Conservation (phyloP, 768 basidiomycete genomes). For the Dioszegia crocea region DNA sequence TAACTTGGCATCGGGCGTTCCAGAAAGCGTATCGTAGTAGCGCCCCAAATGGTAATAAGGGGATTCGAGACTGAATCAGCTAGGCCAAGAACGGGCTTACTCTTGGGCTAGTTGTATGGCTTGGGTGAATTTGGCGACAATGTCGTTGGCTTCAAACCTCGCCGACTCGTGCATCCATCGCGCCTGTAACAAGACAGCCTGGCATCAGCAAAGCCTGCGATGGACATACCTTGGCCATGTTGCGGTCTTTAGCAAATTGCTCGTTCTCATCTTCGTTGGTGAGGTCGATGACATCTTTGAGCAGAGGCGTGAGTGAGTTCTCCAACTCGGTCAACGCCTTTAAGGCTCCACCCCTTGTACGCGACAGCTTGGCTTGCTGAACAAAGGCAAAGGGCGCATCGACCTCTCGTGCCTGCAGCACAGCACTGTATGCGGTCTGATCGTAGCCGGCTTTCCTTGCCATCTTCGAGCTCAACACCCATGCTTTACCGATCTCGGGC, state of each 20-base stretch:
- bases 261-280: not conserved
- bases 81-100: slow-evolving; percentile 32
- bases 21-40: slow-evolving; percentile 63
- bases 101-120: slow-evolving; percentile 47
- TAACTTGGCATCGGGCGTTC: not conserved
- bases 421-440: slow-evolving; percentile 95
- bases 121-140: slow-evolving; percentile 57
- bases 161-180: slow-evolving; percentile 91
- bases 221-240: slow-evolving; percentile 62
- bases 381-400: slow-evolving; percentile 73
- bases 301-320: slow-evolving; percentile 54
- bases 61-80: slow-evolving; percentile 58
- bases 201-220: slow-evolving; percentile 1
- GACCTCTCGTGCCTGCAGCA: slow-evolving; percentile 77
- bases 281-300: slow-evolving; percentile 14
- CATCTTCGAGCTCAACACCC: slow-evolving; percentile 91
- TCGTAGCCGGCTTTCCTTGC: slow-evolving; percentile 91
- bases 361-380: slow-evolving; percentile 81
- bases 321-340: slow-evolving; percentile 84
- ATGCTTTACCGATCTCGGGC: slow-evolving; percentile 70
- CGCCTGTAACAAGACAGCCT: slow-evolving; percentile 72
- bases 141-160: slow-evolving; percentile 64
- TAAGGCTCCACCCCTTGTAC: slow-evolving; percentile 70
- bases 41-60: slow-evolving; percentile 79
- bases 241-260: slow-evolving; percentile 24